A percentile compares a stretch with the other conserved stretches of the same genome.
phyloP scores from a whole-genome alignment of 2,329 filamentous ascomycete species.

The Exophiala aquamarina region DNA sequence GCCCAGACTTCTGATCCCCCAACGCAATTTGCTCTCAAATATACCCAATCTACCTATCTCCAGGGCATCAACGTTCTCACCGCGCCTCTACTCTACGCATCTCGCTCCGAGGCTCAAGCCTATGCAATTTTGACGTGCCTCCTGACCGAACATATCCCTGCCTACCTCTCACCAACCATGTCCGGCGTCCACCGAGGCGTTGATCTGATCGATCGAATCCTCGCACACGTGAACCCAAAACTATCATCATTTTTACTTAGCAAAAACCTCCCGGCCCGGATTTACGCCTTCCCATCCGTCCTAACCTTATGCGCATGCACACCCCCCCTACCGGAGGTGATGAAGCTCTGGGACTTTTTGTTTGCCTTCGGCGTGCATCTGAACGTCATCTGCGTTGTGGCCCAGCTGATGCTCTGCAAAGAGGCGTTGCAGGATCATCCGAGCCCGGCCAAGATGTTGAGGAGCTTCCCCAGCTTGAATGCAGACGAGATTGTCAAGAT shows the following conservation, averaged over 20 bases:
- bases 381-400: conserved; percentile 95
- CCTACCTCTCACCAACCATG: conserved; percentile 94
- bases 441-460: conserved; percentile 89
- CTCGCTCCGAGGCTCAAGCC: conserved; percentile 90
- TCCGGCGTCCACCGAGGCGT: conserved; percentile 93
- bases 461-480: conserved; percentile 80
- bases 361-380: conserved; percentile 94
- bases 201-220: conserved; percentile 84
- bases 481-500: conserved; percentile 81
- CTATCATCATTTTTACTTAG: conserved; percentile 79
- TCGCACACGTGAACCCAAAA: conserved; percentile 88
- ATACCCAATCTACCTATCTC: conserved; percentile 61
- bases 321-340: conserved; percentile 86
- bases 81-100: conserved; percentile 91
- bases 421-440: conserved; percentile 79
- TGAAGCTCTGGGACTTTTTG: conserved; percentile 93
- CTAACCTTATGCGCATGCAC: conserved; percentile 94
- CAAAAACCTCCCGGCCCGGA: conserved; percentile 86
- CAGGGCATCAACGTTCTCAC: conserved; percentile 99
- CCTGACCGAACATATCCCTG: conserved; percentile 83
- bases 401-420: conserved; percentile 85
- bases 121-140: conserved; percentile 88
- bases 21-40: conserved; percentile 36
- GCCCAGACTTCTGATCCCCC: conserved; percentile 59
- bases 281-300: conserved; percentile 95